These are phyloP conservation scores for Aspergillus sojae DNA, from an alignment of 2,329 filamentous ascomycete genomes.

Conservation along the genomic window DNA sequence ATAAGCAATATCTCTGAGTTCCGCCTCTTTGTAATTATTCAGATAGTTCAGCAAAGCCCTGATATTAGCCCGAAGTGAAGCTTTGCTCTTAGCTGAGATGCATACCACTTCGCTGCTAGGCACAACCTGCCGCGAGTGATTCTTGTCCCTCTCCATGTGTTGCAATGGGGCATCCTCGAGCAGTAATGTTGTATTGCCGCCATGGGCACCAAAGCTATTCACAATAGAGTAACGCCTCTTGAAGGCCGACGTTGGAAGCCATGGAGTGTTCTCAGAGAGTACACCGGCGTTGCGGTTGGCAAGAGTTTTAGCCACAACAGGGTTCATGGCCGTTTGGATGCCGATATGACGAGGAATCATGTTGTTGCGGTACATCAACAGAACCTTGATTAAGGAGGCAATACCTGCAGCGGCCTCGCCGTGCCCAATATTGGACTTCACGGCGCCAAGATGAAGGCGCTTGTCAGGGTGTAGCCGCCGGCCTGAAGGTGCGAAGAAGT, in stretches of 20 bases:
- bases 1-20: conserved; percentile 62
- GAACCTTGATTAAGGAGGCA: background rate
- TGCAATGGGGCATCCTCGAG: background rate
- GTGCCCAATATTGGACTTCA: background rate
- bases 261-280: background rate
- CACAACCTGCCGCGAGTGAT: too few species aligned
- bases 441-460: background rate
- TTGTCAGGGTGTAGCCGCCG: conserved; percentile 36
- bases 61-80: conserved; percentile 54
- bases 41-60: conserved; percentile 54
- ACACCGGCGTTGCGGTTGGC: background rate
- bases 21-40: conserved; percentile 33
- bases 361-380: background rate
- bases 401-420: background rate
- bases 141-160: conserved; percentile 48
- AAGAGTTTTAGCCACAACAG: background rate
- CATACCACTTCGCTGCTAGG: background rate
- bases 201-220: background rate
- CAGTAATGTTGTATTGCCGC: background rate
- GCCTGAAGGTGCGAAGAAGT: conserved; percentile 14
- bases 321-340: background rate
- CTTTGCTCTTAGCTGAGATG: conserved; percentile 56
- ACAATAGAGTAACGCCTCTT: background rate
- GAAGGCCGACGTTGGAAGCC: background rate
- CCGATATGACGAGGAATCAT: background rate